A percentile compares a stretch with the other conserved stretches of the same genome.
phyloP scores from a whole-genome alignment of 805 yeast species.

The Ogataea trehalophila region DNA sequence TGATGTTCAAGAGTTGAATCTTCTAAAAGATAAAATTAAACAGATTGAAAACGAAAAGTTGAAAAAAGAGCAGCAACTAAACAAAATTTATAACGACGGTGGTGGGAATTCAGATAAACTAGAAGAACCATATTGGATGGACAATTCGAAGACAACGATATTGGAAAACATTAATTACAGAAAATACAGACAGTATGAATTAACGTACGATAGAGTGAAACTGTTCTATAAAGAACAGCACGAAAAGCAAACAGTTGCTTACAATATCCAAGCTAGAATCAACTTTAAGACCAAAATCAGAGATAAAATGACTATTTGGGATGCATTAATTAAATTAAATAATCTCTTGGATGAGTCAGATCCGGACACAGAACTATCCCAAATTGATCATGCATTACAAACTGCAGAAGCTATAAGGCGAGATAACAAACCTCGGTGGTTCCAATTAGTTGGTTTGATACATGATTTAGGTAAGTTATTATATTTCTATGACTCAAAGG shows the following conservation, averaged over 20 bases:
- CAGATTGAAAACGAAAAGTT: constrained; percentile 15
- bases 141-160: constrained; percentile 17
- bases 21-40: constrained; percentile 28
- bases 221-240: constrained; percentile 66
- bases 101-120: constrained; percentile 1
- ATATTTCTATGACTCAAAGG: constrained; percentile 65
- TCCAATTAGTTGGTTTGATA: constrained; percentile 66
- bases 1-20: constrained; percentile 38
- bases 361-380: constrained; percentile 71
- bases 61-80: constrained; percentile 9
- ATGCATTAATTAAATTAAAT: constrained; percentile 57
- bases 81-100: constrained; percentile 4
- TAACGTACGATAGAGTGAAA: constrained; percentile 65
- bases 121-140: constrained; percentile 16
- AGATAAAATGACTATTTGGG: constrained; percentile 70
- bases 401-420: constrained; percentile 70
- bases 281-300: constrained; percentile 64
- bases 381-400: constrained; percentile 70
- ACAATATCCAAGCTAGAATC: constrained; percentile 64
- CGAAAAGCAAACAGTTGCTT: constrained; percentile 65
- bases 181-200: constrained; percentile 58
- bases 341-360: constrained; percentile 65
- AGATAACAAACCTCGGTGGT: constrained; percentile 70
- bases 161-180: constrained; percentile 22
- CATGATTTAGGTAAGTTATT: constrained; percentile 69